Evolutionary conservation across 140 eudicot genomes (phyloP).

Genomic region (Oenanthe javanica): DNA sequence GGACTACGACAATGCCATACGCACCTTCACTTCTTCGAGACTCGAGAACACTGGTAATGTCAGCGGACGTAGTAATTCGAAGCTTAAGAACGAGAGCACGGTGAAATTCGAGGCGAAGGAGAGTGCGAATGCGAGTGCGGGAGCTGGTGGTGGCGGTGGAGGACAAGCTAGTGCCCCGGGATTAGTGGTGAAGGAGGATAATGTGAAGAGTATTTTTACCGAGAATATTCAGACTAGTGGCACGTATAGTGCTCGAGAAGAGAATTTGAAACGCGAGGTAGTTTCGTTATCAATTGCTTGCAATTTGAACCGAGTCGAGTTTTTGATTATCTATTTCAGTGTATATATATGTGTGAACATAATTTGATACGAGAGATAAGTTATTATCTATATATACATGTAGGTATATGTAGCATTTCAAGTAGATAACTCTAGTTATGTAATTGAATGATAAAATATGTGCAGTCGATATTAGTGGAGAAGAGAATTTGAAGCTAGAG

Average conservation of each 20-base stretch:
- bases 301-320: neutral
- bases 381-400: too few relatives aligned
- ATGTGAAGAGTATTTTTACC: conserved; percentile 62
- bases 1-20: conserved; percentile 58
- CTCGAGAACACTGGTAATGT: conserved; percentile 36
- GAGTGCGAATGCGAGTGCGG: conserved; percentile 17
- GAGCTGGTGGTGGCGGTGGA: conserved; percentile 13
- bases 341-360: conserved; percentile 31
- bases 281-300: neutral
- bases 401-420: too few relatives aligned
- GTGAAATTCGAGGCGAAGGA: conserved; percentile 60
- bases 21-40: conserved; percentile 71
- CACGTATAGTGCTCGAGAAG: conserved; percentile 92
- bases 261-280: conserved; percentile 83
- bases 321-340: conserved; percentile 6
- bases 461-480: too few relatives aligned
- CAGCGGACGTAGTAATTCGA: conserved; percentile 42
- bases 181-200: conserved; percentile 62
- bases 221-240: conserved; percentile 95
- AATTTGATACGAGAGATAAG: too few relatives aligned
- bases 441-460: too few relatives aligned
- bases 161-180: conserved; percentile 12
- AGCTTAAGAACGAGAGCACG: conserved; percentile 48
- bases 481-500: too few relatives aligned
- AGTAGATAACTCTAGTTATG: too few relatives aligned